Percentiles rank a stretch among this genome's conserved stretches.
Evolutionary conservation across 257 asterid genomes (phyloP).

Genomic region (Mitragyna speciosa): DNA sequence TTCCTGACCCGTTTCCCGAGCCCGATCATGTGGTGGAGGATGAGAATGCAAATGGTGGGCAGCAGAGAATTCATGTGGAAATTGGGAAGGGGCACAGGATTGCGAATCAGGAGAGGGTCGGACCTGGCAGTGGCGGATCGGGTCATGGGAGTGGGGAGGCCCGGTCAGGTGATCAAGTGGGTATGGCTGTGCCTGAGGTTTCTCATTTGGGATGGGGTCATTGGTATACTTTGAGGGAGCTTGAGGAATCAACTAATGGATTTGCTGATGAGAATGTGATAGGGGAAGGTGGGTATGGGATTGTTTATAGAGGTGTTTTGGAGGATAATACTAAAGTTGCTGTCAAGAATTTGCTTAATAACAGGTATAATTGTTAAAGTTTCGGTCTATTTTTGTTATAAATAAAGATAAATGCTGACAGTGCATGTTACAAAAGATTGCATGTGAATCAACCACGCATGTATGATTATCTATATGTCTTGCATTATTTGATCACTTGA

Average conservation of each 20-base stretch:
- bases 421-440: slow-evolving; percentile 7
- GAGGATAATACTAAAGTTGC: slow-evolving; percentile 63
- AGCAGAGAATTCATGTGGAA: slow-evolving; percentile 52
- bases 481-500: not conserved
- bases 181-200: slow-evolving; percentile 65
- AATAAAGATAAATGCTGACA: not conserved
- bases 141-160: slow-evolving; percentile 59
- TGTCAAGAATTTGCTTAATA: slow-evolving; percentile 85
- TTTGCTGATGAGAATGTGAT: slow-evolving; percentile 83
- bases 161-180: slow-evolving; percentile 39
- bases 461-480: slow-evolving; percentile 1
- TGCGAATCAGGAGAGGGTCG: slow-evolving; percentile 46
- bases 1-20: slow-evolving; percentile 43
- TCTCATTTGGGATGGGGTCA: slow-evolving; percentile 98
- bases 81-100: slow-evolving; percentile 59
- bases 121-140: slow-evolving; percentile 41
- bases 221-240: slow-evolving; percentile 91
- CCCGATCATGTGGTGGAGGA: slow-evolving; percentile 30
- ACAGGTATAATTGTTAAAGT: slow-evolving; percentile 47
- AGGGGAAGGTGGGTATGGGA: slow-evolving; percentile 96
- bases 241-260: slow-evolving; percentile 60
- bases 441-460: slow-evolving; percentile 19
- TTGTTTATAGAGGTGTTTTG: slow-evolving; percentile 71
- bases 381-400: slow-evolving; percentile 2
- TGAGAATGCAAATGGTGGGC: slow-evolving; percentile 35